A percentile compares a stretch with the other conserved stretches of the same genome.
Conservation (phyloP, 306 rosid species). For the Lathyrus oleraceus region DNA sequence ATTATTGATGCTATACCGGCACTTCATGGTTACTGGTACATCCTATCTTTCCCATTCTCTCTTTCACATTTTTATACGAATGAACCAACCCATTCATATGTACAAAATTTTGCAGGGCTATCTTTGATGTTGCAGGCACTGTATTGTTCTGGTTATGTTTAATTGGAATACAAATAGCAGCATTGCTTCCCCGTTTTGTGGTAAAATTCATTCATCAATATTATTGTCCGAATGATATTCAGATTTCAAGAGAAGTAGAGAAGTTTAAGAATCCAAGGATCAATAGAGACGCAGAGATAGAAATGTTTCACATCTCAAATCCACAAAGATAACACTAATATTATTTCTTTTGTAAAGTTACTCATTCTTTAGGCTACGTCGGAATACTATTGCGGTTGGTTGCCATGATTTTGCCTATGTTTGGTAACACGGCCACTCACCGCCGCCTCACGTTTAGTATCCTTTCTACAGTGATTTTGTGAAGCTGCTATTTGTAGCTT, state of each 20-base stretch:
- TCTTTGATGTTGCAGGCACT: constrained; percentile 45
- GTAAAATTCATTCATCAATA: constrained; percentile 63
- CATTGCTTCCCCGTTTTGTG: constrained; percentile 64
- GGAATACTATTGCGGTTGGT: constrained; percentile 42
- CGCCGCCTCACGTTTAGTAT: neutral
- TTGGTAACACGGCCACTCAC: neutral
- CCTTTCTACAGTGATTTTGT: neutral
- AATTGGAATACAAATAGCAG: constrained; percentile 53
- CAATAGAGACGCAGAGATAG: constrained; percentile 58
- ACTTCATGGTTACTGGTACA: constrained; percentile 80
- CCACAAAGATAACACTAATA: constrained; percentile 41
- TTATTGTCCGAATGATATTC: constrained; percentile 71
- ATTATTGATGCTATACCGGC: constrained; percentile 68
- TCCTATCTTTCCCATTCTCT: constrained; percentile 13
- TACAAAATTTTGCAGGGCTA: constrained; percentile 62
- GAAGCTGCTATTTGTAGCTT: neutral
- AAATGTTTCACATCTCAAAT: constrained; percentile 60
- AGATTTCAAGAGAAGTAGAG: constrained; percentile 77
- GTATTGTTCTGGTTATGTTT: constrained; percentile 75
- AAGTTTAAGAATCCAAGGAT: constrained; percentile 49
- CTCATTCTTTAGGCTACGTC: constrained; percentile 76
- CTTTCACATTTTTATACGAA: neutral
- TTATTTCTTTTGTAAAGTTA: constrained; percentile 49
- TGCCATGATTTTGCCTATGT: constrained; percentile 39
- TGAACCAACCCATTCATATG: constrained; percentile 6